Evolutionary conservation across 2,329 filamentous ascomycete genomes (phyloP).

Genomic region (Mariannaea sp.): DNA sequence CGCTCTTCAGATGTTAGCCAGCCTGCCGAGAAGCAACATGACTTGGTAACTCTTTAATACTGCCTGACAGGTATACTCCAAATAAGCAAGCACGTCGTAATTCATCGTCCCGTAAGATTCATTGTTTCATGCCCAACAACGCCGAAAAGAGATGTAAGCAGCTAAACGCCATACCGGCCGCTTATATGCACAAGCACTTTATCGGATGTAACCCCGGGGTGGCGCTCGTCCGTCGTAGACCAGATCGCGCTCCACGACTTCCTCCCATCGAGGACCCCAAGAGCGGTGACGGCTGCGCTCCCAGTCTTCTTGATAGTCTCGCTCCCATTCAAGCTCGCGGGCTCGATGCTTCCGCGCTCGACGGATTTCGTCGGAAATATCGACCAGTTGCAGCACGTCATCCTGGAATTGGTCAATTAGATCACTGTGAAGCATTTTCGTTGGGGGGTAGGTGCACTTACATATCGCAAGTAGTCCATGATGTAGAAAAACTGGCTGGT

Average conservation of each 20-base stretch:
- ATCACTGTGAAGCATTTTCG: background rate
- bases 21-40: conserved; percentile 7
- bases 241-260: conserved; percentile 71
- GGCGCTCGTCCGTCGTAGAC: conserved; percentile 58
- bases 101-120: conserved; percentile 1
- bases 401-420: conserved; percentile 62
- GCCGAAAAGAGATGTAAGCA: conserved; percentile 13
- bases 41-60: conserved; percentile 9
- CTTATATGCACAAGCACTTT: conserved; percentile 7
- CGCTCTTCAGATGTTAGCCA: conserved; percentile 2
- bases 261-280: conserved; percentile 53
- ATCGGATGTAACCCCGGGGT: conserved; percentile 37
- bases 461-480: conserved; percentile 85
- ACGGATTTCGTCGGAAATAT: conserved; percentile 82
- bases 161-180: background rate
- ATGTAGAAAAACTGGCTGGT: conserved; percentile 90
- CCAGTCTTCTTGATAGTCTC: conserved; percentile 58
- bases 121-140: conserved; percentile 12
- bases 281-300: conserved; percentile 49
- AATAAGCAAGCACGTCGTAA: conserved; percentile 3
- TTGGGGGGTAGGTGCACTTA: conserved; percentile 57
- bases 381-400: conserved; percentile 82
- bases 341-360: conserved; percentile 59
- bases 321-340: conserved; percentile 63
- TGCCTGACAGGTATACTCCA: conserved; percentile 6